Base-by-base conservation (phyloP, 2,329 filamentous ascomycete species). In the Venturia asperata region DNA sequence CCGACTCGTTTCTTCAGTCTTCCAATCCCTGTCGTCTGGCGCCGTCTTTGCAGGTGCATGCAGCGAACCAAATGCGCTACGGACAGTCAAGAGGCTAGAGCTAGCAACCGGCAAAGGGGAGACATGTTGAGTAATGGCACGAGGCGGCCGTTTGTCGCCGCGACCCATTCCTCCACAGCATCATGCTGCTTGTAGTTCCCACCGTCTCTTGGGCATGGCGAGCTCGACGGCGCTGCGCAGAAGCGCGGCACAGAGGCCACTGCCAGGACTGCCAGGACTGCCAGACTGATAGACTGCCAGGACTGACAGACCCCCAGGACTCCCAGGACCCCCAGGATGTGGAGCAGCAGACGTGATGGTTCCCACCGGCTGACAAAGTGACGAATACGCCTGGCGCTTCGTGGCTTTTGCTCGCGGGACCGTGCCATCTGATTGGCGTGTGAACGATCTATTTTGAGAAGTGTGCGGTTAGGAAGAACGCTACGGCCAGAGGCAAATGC, bases 311-410 rank as follows among this genome's bases (percentile, higher is more conserved):
- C n/a, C n/a, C n/a, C 30, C 30, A 34, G 30, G 30, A 34, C 3
- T 3, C 30, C 30, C 30, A 34, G 3, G 30, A 34, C 30, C 6
- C 30, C 21, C 49, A 55, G 49, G 24, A 55, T 5, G 19, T n/a
- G 45, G 45, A 47, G 45, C n/a, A 52, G 47, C 27, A 58, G 27
- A 58, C 27, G 27, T 17, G 30, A 37, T 34, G 19, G 52, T 58
- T 19, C 13, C 52, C 52, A 37, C 37, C 52, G 27, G 2, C 27
- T 52, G 47, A 52, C 47, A 52, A 52, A 52, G 47, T 52, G 47
- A 55, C 49, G 49, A 55, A 55, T 55, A 56, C 34, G 52, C 52
- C 52, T 19, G 52, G 30, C 52, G 52, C 52, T 56, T 56, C 52
- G 52, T 58, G 52, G 52, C 52, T 58, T 58, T n/a, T 58, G 52